A percentile compares a stretch with the other conserved stretches of the same genome.
Conservation (phyloP, 805 yeast species). For the Starmerella stigmatis region DNA sequence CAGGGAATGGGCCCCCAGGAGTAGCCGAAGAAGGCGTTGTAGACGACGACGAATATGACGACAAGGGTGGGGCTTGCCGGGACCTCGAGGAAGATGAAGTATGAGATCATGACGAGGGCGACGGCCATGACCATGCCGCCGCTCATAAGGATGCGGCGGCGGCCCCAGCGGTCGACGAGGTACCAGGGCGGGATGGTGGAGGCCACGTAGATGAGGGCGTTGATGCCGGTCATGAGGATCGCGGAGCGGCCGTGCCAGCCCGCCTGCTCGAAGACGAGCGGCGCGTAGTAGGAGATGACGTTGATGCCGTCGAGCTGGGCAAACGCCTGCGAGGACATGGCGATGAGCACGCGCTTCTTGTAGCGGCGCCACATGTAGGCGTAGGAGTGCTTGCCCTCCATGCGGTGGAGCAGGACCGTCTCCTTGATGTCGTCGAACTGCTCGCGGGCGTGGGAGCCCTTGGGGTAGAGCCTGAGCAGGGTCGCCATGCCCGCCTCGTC, state of each 20-base stretch:
- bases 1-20: conserved; percentile 95
- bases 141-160: conserved; percentile 68
- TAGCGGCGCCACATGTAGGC: conserved; percentile 66
- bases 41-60: conserved; percentile 63
- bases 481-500: conserved; percentile 78
- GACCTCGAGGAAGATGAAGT: conserved; percentile 43
- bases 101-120: conserved; percentile 55
- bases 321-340: conserved; percentile 82
- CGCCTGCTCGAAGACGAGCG: conserved; percentile 85
- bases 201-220: conserved; percentile 46
- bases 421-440: conserved; percentile 79
- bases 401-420: conserved; percentile 58
- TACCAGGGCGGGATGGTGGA: conserved; percentile 87
- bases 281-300: conserved; percentile 86
- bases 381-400: conserved; percentile 73
- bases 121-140: conserved; percentile 76
- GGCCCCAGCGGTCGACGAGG: conserved; percentile 82
- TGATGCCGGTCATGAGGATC: conserved; percentile 80
- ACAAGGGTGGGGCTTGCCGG: conserved; percentile 56
- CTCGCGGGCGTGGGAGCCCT: conserved; percentile 46
- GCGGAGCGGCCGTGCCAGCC: conserved; percentile 90
- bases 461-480: conserved; percentile 69
- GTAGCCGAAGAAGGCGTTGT: conserved; percentile 72
- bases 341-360: conserved; percentile 67
- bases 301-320: conserved; percentile 92